Percentiles rank a stretch among this genome's conserved stretches.
phyloP scores from a whole-genome alignment of 169 alveolate species.

The Plasmodium gaboni region DNA sequence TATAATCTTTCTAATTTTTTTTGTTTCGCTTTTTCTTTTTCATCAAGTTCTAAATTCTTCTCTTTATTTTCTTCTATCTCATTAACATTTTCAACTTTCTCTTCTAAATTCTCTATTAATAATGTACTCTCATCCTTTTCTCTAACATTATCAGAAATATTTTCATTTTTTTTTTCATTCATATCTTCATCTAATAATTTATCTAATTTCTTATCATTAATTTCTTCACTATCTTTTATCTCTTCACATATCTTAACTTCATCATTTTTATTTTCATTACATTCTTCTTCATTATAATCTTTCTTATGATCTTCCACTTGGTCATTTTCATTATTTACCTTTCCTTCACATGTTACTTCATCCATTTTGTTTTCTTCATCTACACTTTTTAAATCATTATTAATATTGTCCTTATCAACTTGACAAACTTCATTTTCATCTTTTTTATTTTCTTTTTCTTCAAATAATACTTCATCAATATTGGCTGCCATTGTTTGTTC shows the following conservation, averaged over 20 bases:
- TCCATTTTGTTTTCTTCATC: conserved; percentile 17
- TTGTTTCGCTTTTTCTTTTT: conserved; percentile 3
- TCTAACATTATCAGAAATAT: not conserved
- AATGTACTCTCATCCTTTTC: not conserved
- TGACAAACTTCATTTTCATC: conserved; percentile 8
- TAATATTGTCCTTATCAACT: conserved; percentile 14
- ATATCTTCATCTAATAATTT: not conserved
- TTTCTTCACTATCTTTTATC: not conserved
- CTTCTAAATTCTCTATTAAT: conserved; percentile 24
- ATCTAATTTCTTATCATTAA: not conserved
- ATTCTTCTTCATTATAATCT: not conserved
- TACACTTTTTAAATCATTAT: not conserved
- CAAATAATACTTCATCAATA: conserved; percentile 1
- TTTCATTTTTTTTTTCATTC: not conserved
- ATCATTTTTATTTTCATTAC: not conserved
- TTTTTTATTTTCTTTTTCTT: conserved; percentile 1
- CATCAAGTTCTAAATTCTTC: not conserved
- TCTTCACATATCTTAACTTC: not conserved
- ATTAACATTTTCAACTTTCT: conserved; percentile 1
- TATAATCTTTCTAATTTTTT: conserved; percentile 26
- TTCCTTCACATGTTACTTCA: not conserved
- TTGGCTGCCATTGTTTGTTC: not conserved
- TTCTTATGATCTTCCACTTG: not conserved
- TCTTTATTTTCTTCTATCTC: not conserved
- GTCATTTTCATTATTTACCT: not conserved